phyloP scores from a whole-genome alignment of 2,329 filamentous ascomycete genomes.

The Pestalotiopsis sp. region DNA sequence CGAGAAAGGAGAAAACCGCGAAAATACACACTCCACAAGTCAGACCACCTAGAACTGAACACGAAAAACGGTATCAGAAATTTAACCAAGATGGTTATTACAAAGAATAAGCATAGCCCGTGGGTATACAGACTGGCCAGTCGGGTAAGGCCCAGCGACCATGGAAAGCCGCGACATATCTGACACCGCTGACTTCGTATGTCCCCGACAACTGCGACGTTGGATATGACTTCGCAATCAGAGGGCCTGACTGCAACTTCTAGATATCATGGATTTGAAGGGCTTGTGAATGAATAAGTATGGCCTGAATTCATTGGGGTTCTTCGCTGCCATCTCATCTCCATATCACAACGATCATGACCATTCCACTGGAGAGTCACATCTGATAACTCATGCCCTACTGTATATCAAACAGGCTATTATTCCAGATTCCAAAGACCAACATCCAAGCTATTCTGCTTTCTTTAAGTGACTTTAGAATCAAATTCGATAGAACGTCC shows the following conservation, averaged over 20 bases:
- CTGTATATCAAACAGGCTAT: no score
- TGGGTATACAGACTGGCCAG: not conserved
- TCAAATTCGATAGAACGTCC: no score
- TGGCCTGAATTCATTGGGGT: not conserved
- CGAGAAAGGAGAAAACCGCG: not conserved
- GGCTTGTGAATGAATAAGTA: not conserved
- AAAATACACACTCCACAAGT: not conserved
- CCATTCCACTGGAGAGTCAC: no score
- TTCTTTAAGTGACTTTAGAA: no score
- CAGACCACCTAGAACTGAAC: not conserved
- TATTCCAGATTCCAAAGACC: no score
- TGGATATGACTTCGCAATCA: not conserved
- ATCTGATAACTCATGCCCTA: no score
- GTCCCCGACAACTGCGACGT: not conserved
- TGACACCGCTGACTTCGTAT: not conserved
- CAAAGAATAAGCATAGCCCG: not conserved
- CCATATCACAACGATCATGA: not conserved
- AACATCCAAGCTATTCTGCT: no score
- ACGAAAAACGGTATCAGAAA: not conserved
- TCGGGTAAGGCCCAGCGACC: not conserved
- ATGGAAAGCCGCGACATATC: not conserved
- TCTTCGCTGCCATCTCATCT: not conserved
- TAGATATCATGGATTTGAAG: not conserved
- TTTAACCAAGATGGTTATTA: not conserved
- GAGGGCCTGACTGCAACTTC: not conserved